Percentiles rank a stretch among this genome's conserved stretches.
Evolutionary conservation across 768 basidiomycete species (phyloP).

Genomic region (Lactarius psammicola): DNA sequence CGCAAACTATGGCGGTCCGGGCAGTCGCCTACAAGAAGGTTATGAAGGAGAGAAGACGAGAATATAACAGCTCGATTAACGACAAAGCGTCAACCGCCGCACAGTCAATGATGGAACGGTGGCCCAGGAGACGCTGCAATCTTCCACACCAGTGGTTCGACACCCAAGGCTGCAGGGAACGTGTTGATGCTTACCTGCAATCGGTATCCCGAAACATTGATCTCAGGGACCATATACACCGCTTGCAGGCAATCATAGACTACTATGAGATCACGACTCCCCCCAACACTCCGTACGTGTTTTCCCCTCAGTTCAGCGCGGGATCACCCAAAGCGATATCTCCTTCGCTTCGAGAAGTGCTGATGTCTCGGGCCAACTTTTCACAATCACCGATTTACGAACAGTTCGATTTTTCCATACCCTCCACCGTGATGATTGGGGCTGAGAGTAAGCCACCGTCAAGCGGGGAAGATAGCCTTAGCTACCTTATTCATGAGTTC

Average conservation of each 20-base stretch:
- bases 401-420: too few relatives aligned
- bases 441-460: not conserved
- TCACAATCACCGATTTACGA: not conserved
- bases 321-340: not conserved
- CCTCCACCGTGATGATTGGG: not conserved
- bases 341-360: too few relatives aligned
- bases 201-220: not conserved
- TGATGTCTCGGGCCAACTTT: too few relatives aligned
- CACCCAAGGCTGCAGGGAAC: not conserved
- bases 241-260: not conserved
- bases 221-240: conserved; percentile 1
- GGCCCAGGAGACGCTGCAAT: not conserved
- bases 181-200: not conserved
- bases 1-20: too few relatives aligned
- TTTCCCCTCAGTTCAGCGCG: not conserved
- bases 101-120: conserved; percentile 28
- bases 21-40: not conserved
- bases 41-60: not conserved
- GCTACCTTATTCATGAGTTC: not conserved
- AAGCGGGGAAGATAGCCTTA: not conserved
- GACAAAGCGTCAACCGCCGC: not conserved
- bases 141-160: conserved; percentile 1
- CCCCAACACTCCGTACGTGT: not conserved
- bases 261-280: not conserved
- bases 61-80: not conserved